Evolutionary conservation across 768 basidiomycete species (phyloP).

Genomic region (Mycena belliarum): DNA sequence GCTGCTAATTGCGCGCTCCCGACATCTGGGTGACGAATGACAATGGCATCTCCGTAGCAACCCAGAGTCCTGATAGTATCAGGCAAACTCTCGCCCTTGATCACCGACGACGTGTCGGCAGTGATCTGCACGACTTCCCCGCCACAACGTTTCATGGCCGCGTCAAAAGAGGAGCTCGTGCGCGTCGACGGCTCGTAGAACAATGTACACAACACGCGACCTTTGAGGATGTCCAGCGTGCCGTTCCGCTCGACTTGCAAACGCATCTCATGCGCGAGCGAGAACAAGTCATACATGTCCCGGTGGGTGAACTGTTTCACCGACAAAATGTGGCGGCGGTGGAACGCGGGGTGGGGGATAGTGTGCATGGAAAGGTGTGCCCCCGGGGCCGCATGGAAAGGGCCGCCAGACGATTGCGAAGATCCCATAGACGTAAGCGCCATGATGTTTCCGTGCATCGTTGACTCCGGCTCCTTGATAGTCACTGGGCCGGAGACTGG

Average conservation of each 20-base stretch:
- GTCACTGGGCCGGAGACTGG: conserved; percentile 21
- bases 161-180: conserved; percentile 94
- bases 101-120: conserved; percentile 81
- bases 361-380: conserved; percentile 42
- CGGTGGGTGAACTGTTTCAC: conserved; percentile 91
- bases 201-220: conserved; percentile 85
- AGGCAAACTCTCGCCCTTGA: conserved; percentile 90
- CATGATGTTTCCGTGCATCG: conserved; percentile 26
- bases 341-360: conserved; percentile 82
- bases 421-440: conserved; percentile 26
- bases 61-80: conserved; percentile 94
- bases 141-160: conserved; percentile 98
- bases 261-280: conserved; percentile 95
- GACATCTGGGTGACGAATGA: conserved; percentile 90
- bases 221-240: conserved; percentile 83
- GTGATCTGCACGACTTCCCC: conserved; percentile 90
- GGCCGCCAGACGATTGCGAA: conserved; percentile 5
- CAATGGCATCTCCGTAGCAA: conserved; percentile 94
- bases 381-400: conserved; percentile 33
- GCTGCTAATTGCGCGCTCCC: conserved; percentile 96
- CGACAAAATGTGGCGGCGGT: conserved; percentile 88
- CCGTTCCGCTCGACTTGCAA: conserved; percentile 93
- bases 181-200: conserved; percentile 98
- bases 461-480: conserved; percentile 32
- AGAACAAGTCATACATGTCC: conserved; percentile 92